These are phyloP conservation scores for Blastocystis sp. DNA, from an alignment of 352 stramenopile species.

Conservation along the genomic window DNA sequence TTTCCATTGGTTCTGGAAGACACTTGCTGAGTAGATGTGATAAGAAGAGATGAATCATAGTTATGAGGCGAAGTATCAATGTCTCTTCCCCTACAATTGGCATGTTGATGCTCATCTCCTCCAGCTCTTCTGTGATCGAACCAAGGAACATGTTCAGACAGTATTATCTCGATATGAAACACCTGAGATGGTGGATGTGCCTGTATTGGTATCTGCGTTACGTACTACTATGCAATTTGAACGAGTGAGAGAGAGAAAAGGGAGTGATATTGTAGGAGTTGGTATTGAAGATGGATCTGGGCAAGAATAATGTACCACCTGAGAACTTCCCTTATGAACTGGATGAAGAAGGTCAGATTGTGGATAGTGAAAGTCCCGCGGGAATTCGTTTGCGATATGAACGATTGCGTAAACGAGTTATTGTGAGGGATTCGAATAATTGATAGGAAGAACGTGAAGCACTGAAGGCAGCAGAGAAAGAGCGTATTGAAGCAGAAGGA, in stretches of 20 bases:
- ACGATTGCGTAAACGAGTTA: slow-evolving; percentile 64
- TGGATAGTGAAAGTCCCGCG: slow-evolving; percentile 69
- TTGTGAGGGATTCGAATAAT: slow-evolving; percentile 3
- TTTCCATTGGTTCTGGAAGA: slow-evolving; percentile 78
- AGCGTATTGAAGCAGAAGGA: slow-evolving; percentile 62
- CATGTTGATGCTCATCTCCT: slow-evolving; percentile 84
- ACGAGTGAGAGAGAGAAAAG: slow-evolving; percentile 72
- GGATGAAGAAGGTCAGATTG: slow-evolving; percentile 67
- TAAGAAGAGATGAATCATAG: not conserved
- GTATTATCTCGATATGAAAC: slow-evolving; percentile 69
- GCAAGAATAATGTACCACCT: slow-evolving; percentile 65
- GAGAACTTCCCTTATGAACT: slow-evolving; percentile 43
- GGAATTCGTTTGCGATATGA: slow-evolving; percentile 71
- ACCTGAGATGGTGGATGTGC: slow-evolving; percentile 73
- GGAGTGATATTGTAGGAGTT: slow-evolving; percentile 67
- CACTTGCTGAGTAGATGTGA: slow-evolving; percentile 67
- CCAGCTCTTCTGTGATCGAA: slow-evolving; percentile 81
- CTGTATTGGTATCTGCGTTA: slow-evolving; percentile 75
- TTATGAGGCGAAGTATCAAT: slow-evolving; percentile 72
- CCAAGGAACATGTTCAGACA: slow-evolving; percentile 66
- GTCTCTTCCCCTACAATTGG: slow-evolving; percentile 90
- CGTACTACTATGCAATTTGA: slow-evolving; percentile 81
- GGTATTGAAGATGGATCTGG: slow-evolving; percentile 60
- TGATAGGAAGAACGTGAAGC: slow-evolving; percentile 55
- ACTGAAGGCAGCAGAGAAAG: slow-evolving; percentile 31